A percentile compares a stretch with the other conserved stretches of the same genome.
Conservation (phyloP, 495 filamentous ascomycete species). For the Penicillium maclennaniae region DNA sequence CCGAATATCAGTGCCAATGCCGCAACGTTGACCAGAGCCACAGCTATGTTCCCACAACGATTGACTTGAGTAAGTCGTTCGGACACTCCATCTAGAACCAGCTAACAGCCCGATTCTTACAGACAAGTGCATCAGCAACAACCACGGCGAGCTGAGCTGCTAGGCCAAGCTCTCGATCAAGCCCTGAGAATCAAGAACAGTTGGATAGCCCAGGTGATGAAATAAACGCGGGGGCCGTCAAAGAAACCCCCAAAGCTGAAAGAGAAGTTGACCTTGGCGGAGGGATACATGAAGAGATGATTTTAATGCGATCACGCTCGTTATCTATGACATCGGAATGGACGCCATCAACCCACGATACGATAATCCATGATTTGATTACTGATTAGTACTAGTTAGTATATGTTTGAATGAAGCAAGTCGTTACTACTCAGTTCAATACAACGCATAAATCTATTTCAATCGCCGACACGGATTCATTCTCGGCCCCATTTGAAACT, state of each 20-base stretch:
- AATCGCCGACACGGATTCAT: not conserved
- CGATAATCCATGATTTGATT: no score
- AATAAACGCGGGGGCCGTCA: not conserved
- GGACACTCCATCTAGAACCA: not conserved
- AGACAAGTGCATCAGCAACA: constrained; percentile 25
- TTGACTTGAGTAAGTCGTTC: constrained; percentile 18
- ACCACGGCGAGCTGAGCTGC: constrained; percentile 20
- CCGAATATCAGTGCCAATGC: constrained; percentile 20
- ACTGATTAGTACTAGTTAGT: not conserved
- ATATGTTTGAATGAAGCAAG: not conserved
- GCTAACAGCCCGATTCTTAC: not conserved
- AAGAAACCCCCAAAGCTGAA: not conserved
- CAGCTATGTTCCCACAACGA: constrained; percentile 10
- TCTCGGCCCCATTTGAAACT: not conserved
- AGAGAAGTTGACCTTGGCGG: not conserved
- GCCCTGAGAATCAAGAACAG: no score
- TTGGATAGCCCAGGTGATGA: not conserved
- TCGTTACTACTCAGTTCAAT: not conserved
- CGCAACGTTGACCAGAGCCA: constrained; percentile 13
- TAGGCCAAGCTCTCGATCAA: not conserved
- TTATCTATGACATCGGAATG: not conserved
- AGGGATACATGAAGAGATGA: not conserved
- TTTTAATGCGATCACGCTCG: not conserved
- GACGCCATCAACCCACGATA: not conserved
- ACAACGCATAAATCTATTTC: not conserved